Percentiles rank a stretch among this genome's conserved stretches.
phyloP scores from a whole-genome alignment of 768 basidiomycete genomes.

The Rhizopogon vesiculosus region DNA sequence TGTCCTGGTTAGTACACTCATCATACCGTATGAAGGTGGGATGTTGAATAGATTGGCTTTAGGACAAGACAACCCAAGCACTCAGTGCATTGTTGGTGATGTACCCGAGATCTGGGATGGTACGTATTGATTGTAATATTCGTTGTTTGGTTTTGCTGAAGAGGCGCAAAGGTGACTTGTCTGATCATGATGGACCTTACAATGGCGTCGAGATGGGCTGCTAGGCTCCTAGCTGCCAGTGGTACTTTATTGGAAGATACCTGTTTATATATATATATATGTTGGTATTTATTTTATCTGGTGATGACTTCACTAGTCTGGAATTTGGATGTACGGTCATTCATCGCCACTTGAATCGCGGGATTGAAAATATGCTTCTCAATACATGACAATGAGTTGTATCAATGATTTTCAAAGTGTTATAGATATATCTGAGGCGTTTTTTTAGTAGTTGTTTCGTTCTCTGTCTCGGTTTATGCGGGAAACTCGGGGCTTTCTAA shows the following conservation, averaged over 20 bases:
- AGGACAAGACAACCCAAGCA: conserved; percentile 60
- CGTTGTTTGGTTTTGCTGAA: neutral
- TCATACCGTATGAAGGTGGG: neutral
- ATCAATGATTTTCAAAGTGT: too few species aligned
- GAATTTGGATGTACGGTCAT: neutral
- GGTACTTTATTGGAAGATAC: neutral
- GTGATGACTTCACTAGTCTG: neutral
- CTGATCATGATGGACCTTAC: conserved; percentile 43
- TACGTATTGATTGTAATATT: neutral
- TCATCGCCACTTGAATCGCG: too few species aligned
- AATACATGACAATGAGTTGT: too few species aligned
- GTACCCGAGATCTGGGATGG: conserved; percentile 38
- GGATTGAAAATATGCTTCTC: too few species aligned
- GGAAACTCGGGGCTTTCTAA: too few species aligned
- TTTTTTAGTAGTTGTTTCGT: too few species aligned
- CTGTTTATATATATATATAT: neutral
- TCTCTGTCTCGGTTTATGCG: too few species aligned
- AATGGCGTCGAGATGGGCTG: conserved; percentile 23
- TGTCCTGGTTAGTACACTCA: conserved; percentile 40
- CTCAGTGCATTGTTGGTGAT: conserved; percentile 18
- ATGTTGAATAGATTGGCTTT: neutral
- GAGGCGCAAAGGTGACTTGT: conserved; percentile 16
- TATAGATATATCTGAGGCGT: too few species aligned
- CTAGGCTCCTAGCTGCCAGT: neutral
- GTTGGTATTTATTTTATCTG: neutral